phyloP scores from a whole-genome alignment of 78 protist genomes.

The Guillardia theta region DNA sequence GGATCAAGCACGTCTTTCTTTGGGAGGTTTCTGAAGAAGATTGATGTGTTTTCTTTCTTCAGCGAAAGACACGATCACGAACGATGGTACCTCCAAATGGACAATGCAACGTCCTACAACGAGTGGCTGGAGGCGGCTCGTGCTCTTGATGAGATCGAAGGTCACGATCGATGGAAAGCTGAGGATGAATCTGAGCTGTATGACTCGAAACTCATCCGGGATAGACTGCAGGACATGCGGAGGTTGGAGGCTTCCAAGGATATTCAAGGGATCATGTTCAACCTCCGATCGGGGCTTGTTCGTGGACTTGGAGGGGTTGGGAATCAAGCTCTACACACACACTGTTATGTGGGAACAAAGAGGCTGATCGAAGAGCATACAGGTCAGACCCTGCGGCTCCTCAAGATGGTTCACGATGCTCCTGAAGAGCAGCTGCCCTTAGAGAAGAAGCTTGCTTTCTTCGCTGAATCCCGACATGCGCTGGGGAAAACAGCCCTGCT shows the following conservation, averaged over 20 bases:
- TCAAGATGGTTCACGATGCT: neutral
- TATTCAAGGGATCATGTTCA: neutral
- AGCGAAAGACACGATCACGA: too few relatives aligned
- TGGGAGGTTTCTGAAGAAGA: too few relatives aligned
- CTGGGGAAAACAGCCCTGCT: slow-evolving; percentile 36
- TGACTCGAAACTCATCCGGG: neutral
- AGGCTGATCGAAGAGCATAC: neutral
- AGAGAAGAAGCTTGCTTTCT: neutral
- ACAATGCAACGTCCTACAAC: neutral
- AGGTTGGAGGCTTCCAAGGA: neutral
- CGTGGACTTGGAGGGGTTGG: slow-evolving; percentile 7
- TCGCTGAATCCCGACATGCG: neutral
- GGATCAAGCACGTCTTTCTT: too few relatives aligned
- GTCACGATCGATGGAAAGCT: neutral
- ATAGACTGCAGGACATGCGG: neutral
- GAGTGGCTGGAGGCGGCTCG: neutral
- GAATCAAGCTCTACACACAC: neutral
- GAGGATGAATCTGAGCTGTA: neutral
- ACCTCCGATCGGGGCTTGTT: neutral
- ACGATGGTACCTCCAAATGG: slow-evolving; percentile 12
- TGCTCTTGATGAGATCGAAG: neutral
- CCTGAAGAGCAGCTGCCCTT: neutral
- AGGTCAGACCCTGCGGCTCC: neutral
- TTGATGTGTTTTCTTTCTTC: too few relatives aligned
- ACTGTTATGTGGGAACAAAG: slow-evolving; percentile 25